phyloP scores from a whole-genome alignment of 768 basidiomycete species.

The Psilocybe cubensis region DNA sequence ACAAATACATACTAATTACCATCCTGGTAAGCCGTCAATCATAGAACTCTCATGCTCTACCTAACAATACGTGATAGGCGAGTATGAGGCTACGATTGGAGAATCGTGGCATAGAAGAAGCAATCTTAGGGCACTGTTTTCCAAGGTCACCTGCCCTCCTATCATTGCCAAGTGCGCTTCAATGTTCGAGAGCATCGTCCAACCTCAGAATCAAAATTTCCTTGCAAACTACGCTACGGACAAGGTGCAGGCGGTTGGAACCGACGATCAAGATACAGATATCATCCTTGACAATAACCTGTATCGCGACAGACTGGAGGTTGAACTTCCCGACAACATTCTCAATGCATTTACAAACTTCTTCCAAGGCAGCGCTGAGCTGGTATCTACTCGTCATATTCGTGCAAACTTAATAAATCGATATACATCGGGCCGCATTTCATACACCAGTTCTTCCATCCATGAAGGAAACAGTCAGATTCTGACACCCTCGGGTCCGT shows the following conservation, averaged over 20 bases:
- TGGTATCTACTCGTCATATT: no score
- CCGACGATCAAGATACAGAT: no score
- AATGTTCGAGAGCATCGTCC: slow-evolving; percentile 2
- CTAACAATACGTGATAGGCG: neutral
- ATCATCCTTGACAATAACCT: no score
- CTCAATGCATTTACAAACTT: no score
- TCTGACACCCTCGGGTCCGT: neutral
- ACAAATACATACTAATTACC: slow-evolving; percentile 30
- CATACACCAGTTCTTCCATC: neutral
- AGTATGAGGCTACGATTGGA: slow-evolving; percentile 14
- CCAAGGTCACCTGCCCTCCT: neutral
- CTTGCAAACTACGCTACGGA: neutral
- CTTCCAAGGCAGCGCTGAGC: no score
- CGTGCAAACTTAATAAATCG: neutral
- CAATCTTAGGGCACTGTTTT: slow-evolving; percentile 10
- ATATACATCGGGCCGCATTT: neutral
- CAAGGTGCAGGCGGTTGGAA: no score
- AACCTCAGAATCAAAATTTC: neutral
- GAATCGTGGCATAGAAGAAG: slow-evolving; percentile 1
- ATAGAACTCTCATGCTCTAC: neutral
- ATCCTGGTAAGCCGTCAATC: slow-evolving; percentile 5
- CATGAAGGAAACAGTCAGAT: slow-evolving; percentile 13
- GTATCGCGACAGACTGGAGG: no score
- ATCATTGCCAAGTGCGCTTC: neutral
- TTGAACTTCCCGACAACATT: no score